phyloP scores from a whole-genome alignment of 306 rosid genomes.

The Dryas drummondii region DNA sequence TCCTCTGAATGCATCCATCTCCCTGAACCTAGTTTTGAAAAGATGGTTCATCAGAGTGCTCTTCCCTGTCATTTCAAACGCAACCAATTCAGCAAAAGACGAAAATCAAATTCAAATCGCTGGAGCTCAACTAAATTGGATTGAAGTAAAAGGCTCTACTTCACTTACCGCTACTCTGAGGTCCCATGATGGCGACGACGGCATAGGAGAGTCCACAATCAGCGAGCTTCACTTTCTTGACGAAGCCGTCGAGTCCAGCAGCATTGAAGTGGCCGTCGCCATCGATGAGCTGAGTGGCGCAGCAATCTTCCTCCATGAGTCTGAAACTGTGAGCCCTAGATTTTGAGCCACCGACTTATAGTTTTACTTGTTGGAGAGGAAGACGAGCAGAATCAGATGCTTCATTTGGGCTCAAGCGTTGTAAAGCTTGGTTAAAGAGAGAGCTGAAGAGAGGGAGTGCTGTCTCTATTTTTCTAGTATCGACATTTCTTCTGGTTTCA shows the following conservation, averaged over 20 bases:
- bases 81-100: neutral
- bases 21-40: slow-evolving; percentile 74
- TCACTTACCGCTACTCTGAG: slow-evolving; percentile 82
- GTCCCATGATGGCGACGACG: slow-evolving; percentile 93
- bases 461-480: neutral
- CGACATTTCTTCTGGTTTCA: neutral
- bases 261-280: slow-evolving; percentile 68
- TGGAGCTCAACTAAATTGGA: neutral
- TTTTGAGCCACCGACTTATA: neutral
- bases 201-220: slow-evolving; percentile 80
- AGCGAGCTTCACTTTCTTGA: slow-evolving; percentile 39
- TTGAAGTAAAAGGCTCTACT: neutral
- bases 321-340: neutral
- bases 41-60: slow-evolving; percentile 88
- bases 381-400: neutral
- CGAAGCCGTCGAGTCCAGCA: slow-evolving; percentile 59
- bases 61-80: slow-evolving; percentile 51
- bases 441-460: neutral
- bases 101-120: neutral
- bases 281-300: slow-evolving; percentile 72
- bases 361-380: neutral
- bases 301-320: slow-evolving; percentile 47
- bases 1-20: slow-evolving; percentile 95
- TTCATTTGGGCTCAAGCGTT: slow-evolving; percentile 21
- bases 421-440: neutral